Evolutionary conservation across 129 eudicot species (phyloP).

Genomic region (Ambrosia trifida): DNA sequence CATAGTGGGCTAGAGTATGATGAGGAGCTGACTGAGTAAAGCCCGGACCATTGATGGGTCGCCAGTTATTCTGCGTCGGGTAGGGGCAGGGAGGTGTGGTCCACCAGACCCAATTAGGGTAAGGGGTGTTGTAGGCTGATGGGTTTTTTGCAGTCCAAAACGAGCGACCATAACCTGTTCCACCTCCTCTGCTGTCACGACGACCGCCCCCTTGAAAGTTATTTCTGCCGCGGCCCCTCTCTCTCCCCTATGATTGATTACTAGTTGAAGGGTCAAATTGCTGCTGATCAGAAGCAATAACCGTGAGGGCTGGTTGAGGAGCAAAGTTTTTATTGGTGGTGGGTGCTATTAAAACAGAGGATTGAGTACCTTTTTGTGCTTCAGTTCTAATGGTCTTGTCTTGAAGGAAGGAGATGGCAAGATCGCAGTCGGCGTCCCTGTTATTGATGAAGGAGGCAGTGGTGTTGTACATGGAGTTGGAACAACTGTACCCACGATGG

Average conservation of each 20-base stretch:
- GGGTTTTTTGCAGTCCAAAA: not conserved
- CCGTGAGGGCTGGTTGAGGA: too few relatives aligned
- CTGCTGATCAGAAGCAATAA: too few relatives aligned
- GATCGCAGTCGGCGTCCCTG: not conserved
- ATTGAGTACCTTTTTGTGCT: not conserved
- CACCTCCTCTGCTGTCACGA: too few relatives aligned
- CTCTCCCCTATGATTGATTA: too few relatives aligned
- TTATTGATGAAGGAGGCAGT: not conserved
- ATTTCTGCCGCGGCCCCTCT: too few relatives aligned
- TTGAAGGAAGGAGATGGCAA: not conserved
- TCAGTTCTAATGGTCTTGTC: not conserved
- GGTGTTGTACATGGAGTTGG: too few relatives aligned
- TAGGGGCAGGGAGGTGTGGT: not conserved
- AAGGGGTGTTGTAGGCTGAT: not conserved
- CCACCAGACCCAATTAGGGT: not conserved
- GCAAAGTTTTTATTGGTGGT: too few relatives aligned
- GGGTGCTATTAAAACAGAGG: too few relatives aligned
- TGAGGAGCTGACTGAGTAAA: not conserved
- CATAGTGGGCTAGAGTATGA: not conserved
- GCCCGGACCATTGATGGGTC: not conserved
- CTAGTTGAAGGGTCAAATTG: too few relatives aligned
- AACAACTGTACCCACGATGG: too few relatives aligned
- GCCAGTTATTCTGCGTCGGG: not conserved
- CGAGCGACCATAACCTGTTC: too few relatives aligned
- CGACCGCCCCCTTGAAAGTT: too few relatives aligned